A percentile compares a stretch with the other conserved stretches of the same genome.
Evolutionary conservation across 2,329 filamentous ascomycete species (phyloP).

Genomic region (Aspergillus carbonarius): DNA sequence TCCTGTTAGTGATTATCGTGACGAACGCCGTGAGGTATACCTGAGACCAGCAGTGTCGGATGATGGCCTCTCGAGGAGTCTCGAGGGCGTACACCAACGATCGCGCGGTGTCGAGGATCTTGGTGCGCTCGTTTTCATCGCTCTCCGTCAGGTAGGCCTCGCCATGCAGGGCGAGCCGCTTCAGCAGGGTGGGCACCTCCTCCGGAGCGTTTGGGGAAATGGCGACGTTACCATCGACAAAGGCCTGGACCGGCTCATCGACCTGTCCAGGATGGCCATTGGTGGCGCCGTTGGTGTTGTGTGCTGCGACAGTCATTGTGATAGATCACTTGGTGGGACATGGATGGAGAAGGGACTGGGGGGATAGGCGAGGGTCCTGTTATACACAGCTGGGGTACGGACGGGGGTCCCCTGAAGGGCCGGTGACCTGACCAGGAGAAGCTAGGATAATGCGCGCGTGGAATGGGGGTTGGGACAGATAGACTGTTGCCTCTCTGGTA

Average conservation of each 20-base stretch:
- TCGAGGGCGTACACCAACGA: constrained; percentile 34
- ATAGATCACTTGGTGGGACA: background rate
- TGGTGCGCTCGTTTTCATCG: constrained; percentile 13
- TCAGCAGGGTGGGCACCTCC: constrained; percentile 13
- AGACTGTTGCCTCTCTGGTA: background rate
- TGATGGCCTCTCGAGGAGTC: constrained; percentile 51
- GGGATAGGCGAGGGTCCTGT: background rate
- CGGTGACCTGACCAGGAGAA: too few species aligned
- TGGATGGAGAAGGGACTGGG: background rate
- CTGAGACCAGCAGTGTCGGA: constrained; percentile 50
- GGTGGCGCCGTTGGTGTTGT: background rate
- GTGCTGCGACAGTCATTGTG: background rate
- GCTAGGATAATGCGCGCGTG: too few species aligned
- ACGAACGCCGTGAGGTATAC: constrained; percentile 8
- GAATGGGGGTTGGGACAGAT: too few species aligned
- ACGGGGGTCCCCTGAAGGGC: background rate
- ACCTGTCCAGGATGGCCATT: background rate
- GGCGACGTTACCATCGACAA: constrained; percentile 12
- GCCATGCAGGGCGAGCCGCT: constrained; percentile 11
- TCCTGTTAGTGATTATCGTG: background rate
- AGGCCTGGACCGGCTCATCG: background rate
- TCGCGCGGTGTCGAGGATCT: constrained; percentile 18
- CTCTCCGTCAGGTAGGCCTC: constrained; percentile 1
- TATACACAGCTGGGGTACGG: background rate
- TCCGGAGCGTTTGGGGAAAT: constrained; percentile 14